These are phyloP conservation scores for Pseudisothecium myosuroides DNA, from an alignment of 225 moss, liverwort and hornwort genomes.

Conservation along the genomic window DNA sequence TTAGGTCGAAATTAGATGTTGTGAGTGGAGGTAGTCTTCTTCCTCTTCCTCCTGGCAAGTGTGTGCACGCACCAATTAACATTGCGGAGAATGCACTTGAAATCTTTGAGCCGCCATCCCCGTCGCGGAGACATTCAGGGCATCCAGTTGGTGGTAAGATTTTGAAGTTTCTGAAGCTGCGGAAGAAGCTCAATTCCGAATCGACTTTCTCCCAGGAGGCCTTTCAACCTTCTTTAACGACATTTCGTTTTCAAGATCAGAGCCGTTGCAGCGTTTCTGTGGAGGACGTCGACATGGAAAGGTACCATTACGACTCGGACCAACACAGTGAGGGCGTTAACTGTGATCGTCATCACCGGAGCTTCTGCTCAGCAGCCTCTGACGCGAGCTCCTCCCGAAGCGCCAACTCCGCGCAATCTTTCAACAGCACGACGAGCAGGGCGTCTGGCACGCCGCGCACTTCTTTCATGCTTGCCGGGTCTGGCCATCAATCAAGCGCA, in stretches of 20 bases:
- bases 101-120: background rate
- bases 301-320: constrained; percentile 31
- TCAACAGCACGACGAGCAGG: constrained; percentile 10
- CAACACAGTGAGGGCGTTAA: background rate
- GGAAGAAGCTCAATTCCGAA: background rate
- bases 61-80: background rate
- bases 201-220: background rate
- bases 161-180: constrained; percentile 19
- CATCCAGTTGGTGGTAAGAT: constrained; percentile 7
- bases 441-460: background rate
- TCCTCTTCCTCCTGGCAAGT: background rate
- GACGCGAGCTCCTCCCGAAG: constrained; percentile 10
- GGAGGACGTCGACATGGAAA: constrained; percentile 13
- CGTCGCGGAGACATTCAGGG: background rate
- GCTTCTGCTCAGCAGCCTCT: constrained; percentile 10
- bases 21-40: background rate
- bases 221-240: constrained; percentile 11
- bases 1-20: constrained; percentile 15
- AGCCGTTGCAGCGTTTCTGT: background rate
- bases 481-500: background rate
- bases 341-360: background rate
- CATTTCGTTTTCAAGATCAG: constrained; percentile 20
- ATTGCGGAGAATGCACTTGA: constrained; percentile 17
- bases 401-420: constrained; percentile 6
- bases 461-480: background rate